Evolutionary conservation across 2,329 filamentous ascomycete species (phyloP).

Genomic region (Aspergillus pseudoglaucus): DNA sequence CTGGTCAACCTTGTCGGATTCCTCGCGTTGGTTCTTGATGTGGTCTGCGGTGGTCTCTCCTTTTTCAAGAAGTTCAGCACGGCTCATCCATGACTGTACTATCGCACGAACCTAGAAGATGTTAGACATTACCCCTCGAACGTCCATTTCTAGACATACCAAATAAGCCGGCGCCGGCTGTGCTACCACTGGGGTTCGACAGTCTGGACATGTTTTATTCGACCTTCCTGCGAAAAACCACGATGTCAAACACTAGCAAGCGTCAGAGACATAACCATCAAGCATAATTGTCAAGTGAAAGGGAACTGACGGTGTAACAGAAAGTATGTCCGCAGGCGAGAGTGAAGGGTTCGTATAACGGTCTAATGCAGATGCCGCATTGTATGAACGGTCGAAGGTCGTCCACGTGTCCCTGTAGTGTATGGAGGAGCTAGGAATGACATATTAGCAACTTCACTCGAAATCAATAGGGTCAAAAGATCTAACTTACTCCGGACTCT

Average conservation of each 20-base stretch:
- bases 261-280: slow-evolving; percentile 14
- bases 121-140: slow-evolving; percentile 6
- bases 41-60: slow-evolving; percentile 61
- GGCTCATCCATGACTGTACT: slow-evolving; percentile 55
- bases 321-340: slow-evolving; percentile 65
- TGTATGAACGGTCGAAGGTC: slow-evolving; percentile 55
- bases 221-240: slow-evolving; percentile 49
- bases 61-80: slow-evolving; percentile 54
- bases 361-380: slow-evolving; percentile 62
- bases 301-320: slow-evolving; percentile 55
- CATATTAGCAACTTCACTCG: slow-evolving; percentile 6
- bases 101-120: slow-evolving; percentile 53
- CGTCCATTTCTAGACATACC: slow-evolving; percentile 32
- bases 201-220: slow-evolving; percentile 64
- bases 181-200: slow-evolving; percentile 52
- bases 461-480: neutral
- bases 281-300: neutral
- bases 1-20: slow-evolving; percentile 52
- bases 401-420: slow-evolving; percentile 51
- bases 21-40: slow-evolving; percentile 50
- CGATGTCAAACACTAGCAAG: slow-evolving; percentile 48
- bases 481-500: slow-evolving; percentile 26
- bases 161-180: slow-evolving; percentile 60
- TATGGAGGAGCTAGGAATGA: slow-evolving; percentile 31
- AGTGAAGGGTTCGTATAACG: slow-evolving; percentile 64